Base-by-base conservation (phyloP, 768 basidiomycete species). In the Calvatia gigantea region DNA sequence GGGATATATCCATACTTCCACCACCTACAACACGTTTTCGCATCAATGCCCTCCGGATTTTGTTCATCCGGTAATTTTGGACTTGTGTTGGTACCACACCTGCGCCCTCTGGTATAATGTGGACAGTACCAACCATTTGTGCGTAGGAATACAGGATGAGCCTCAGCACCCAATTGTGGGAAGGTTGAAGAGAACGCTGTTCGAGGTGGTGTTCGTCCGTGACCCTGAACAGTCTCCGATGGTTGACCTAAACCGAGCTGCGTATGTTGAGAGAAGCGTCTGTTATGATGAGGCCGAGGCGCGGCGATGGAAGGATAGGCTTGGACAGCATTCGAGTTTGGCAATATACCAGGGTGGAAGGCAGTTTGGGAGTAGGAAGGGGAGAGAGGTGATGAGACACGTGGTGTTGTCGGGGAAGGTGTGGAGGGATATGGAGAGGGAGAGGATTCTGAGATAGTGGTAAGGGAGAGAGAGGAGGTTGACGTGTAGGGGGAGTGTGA, bases 111-210 rank as follows among this genome's bases (percentile, higher is more conserved):
- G 87, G 81, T 4, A 80, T 74, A 58, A 93, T 69, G 21, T 79
- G 72, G 15, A 89, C 74, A 0, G 82, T 81, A 4, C 93, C 93
- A 5, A 81, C 72, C 29, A 94, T 77, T 55, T 94, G 89, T 0
- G 85, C 90, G 61, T 94, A 94, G 0, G 92, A 85, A 67, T 94
- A 94, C 1, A 94, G 78, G 17, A 94, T 81, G 15, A 90, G n/a
- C 71, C 59, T 93, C 88, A 0, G 79, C 75, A 56, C 81, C 81
- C 2, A 77, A 67, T 21, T 75, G 68, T 31, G 79, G 70, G 63
- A 82, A 79, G 14, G 75, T 67, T 2, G 76, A 70, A 15, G 76
- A 67, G 56, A 73, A 76, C 4, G 80, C 75, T 1, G 75, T 72
- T 21, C 74, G 75, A 12, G 71, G 68, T 39, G 61, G 55, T n/a